Percentiles rank a stretch among this genome's conserved stretches.
Conservation (phyloP, 2,329 filamentous ascomycete genomes). For the Gnomoniopsis smithogilvyi region DNA sequence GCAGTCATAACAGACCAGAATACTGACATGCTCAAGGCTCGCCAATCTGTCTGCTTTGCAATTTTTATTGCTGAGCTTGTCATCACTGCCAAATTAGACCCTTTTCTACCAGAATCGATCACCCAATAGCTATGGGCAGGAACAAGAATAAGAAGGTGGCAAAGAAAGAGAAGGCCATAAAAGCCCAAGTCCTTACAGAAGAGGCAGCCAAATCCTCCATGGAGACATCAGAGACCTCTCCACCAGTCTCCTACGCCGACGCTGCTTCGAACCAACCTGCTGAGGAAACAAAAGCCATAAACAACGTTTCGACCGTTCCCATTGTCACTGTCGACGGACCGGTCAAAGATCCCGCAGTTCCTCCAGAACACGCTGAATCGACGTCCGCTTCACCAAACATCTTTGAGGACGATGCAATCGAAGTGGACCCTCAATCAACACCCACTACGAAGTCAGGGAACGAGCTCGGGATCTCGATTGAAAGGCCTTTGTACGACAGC, state of each 20-base stretch:
- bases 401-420: not conserved
- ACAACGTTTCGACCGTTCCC: not conserved
- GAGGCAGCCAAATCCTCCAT: not conserved
- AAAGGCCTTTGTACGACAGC: not conserved
- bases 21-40: no score
- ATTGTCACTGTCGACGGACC: not conserved
- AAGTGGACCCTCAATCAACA: no score
- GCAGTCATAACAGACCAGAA: no score
- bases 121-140: not conserved
- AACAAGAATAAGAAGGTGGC: not conserved
- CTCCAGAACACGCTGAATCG: not conserved
- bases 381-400: not conserved
- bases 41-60: no score
- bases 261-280: not conserved
- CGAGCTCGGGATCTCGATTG: not conserved
- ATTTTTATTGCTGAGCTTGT: not conserved
- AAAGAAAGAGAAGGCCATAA: not conserved
- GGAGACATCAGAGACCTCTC: not conserved
- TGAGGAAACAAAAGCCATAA: not conserved
- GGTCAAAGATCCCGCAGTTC: not conserved
- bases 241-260: not conserved
- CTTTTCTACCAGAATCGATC: not conserved
- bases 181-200: not conserved
- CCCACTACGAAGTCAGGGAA: not conserved
- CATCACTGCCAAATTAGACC: not conserved